phyloP scores from a whole-genome alignment of 116 monocot species.

The Iris pallida region DNA sequence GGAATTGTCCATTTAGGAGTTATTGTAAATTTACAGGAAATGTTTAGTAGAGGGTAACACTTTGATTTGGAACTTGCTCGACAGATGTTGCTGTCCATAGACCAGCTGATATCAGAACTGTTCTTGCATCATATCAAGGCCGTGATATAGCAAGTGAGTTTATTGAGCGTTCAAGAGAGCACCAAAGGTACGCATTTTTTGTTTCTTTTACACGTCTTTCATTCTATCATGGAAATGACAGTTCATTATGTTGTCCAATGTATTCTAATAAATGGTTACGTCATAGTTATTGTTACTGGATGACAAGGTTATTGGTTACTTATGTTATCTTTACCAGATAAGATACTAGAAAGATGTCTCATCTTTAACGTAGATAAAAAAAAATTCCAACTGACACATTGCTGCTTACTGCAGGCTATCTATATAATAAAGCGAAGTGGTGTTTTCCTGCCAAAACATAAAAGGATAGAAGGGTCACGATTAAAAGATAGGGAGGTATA shows the following conservation, averaged over 20 bases:
- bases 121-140: constrained; percentile 92
- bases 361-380: too few relatives aligned
- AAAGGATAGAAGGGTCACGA: too few relatives aligned
- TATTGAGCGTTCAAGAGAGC: constrained; percentile 82
- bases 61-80: background rate
- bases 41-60: background rate
- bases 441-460: too few relatives aligned
- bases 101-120: constrained; percentile 84
- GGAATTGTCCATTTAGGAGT: background rate
- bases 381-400: too few relatives aligned
- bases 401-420: too few relatives aligned
- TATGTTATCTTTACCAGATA: too few relatives aligned
- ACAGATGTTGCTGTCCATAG: constrained; percentile 77
- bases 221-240: background rate
- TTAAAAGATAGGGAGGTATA: too few relatives aligned
- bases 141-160: constrained; percentile 81
- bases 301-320: background rate
- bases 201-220: constrained; percentile 2
- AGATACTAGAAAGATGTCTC: too few relatives aligned
- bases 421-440: too few relatives aligned
- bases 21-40: background rate
- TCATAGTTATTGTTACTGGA: background rate
- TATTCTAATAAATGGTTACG: background rate
- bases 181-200: constrained; percentile 54
- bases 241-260: background rate